A percentile compares a stretch with the other conserved stretches of the same genome.
phyloP scores from a whole-genome alignment of 495 filamentous ascomycete genomes.

The Neohortaea acidophila region DNA sequence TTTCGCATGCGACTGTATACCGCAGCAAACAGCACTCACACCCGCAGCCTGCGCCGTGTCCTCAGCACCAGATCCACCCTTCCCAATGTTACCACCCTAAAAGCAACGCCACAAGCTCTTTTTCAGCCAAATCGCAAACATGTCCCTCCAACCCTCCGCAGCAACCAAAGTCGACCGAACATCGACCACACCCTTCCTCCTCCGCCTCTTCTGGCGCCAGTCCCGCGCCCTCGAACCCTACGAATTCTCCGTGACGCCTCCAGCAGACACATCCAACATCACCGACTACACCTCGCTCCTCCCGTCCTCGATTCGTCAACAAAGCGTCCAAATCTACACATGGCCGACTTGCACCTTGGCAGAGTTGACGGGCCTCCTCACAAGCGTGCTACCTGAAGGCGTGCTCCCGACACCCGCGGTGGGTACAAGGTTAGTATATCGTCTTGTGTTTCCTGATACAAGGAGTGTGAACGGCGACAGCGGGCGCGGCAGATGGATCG shows the following conservation, averaged over 20 bases:
- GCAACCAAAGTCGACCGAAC: constrained; percentile 47
- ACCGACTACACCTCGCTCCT: constrained; percentile 37
- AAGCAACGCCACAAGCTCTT: not conserved
- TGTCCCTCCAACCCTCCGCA: constrained; percentile 16
- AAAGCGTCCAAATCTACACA: constrained; percentile 55
- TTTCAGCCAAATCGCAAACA: not conserved
- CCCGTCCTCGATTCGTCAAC: constrained; percentile 37
- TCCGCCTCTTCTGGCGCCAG: constrained; percentile 64
- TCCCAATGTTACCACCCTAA: not conserved
- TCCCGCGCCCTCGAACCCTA: constrained; percentile 2
- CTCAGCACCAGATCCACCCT: not conserved
- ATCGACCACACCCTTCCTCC: constrained; percentile 68
- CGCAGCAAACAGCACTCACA: not conserved
- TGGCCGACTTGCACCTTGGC: constrained; percentile 70
- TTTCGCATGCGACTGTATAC: too few relatives aligned
- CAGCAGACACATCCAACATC: constrained; percentile 47
- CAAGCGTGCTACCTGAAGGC: constrained; percentile 41
- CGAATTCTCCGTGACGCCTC: constrained; percentile 20
- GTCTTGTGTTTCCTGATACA: constrained; percentile 74
- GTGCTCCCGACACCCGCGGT: constrained; percentile 60
- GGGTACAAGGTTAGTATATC: constrained; percentile 72
- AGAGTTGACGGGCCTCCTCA: constrained; percentile 67
- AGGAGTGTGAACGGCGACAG: constrained; percentile 35
- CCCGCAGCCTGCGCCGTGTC: not conserved
- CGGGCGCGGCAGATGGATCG: constrained; percentile 44